These are phyloP conservation scores for Prinsepia uniflora DNA, from an alignment of 306 rosid species.

Conservation along the genomic window DNA sequence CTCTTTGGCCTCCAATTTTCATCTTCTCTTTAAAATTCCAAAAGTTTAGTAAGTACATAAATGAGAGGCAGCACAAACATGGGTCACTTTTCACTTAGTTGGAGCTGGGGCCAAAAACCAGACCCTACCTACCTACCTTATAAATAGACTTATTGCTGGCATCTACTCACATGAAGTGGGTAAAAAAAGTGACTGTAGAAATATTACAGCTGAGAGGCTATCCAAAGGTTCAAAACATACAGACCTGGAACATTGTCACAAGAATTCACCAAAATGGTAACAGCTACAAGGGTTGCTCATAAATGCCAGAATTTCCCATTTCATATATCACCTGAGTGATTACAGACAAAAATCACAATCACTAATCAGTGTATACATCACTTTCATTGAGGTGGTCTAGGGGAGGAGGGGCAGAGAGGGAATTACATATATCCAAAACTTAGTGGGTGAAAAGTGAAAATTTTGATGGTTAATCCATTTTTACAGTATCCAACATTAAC, in stretches of 20 bases:
- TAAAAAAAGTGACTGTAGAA: background rate
- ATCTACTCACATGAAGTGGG: background rate
- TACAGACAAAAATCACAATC: constrained; percentile 6
- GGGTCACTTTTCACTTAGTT: constrained; percentile 6
- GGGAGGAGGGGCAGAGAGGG: background rate
- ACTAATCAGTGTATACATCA: constrained; percentile 12
- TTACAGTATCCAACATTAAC: background rate
- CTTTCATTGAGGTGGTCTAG: background rate
- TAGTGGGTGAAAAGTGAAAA: background rate
- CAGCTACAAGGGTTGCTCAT: background rate
- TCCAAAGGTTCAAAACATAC: background rate
- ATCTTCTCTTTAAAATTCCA: too few species aligned
- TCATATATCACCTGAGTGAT: constrained; percentile 3
- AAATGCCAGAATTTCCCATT: constrained; percentile 11
- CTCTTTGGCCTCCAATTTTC: background rate
- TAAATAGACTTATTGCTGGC: constrained; percentile 1
- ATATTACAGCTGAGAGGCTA: background rate
- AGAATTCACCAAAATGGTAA: background rate
- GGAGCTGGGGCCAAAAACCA: background rate
- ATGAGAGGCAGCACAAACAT: background rate
- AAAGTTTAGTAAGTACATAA: background rate
- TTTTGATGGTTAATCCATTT: background rate
- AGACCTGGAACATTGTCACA: background rate
- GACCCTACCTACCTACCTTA: background rate
- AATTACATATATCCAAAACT: background rate